Percentiles rank a stretch among this genome's conserved stretches.
Evolutionary conservation across 1,284 basidiomycete genomes (phyloP).

Genomic region (Leccinum pachyderme): DNA sequence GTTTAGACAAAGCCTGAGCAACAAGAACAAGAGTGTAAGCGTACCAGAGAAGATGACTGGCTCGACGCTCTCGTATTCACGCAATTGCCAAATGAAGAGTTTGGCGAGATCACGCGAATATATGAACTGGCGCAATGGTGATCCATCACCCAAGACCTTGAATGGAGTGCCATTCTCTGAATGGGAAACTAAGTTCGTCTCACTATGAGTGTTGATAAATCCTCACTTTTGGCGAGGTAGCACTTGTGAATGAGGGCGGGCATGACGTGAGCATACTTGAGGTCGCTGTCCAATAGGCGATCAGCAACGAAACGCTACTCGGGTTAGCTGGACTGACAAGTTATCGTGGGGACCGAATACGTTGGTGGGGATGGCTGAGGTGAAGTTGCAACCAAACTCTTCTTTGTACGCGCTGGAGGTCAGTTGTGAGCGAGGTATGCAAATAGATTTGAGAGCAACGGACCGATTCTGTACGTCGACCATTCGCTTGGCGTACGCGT

Average conservation of each 20-base stretch:
- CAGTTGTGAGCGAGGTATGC: background rate
- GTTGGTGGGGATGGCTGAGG: slow-evolving; percentile 90
- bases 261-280: slow-evolving; percentile 89
- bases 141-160: slow-evolving; percentile 80
- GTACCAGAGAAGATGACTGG: slow-evolving; percentile 84
- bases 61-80: slow-evolving; percentile 85
- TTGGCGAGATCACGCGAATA: slow-evolving; percentile 92
- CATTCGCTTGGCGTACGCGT: slow-evolving; percentile 90
- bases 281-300: slow-evolving; percentile 50
- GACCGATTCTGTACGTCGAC: slow-evolving; percentile 92
- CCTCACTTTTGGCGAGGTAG: slow-evolving; percentile 79
- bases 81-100: slow-evolving; percentile 88
- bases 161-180: slow-evolving; percentile 81
- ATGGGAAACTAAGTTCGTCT: background rate
- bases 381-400: slow-evolving; percentile 87
- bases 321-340: slow-evolving; percentile 46
- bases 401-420: slow-evolving; percentile 79
- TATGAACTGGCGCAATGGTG: slow-evolving; percentile 89
- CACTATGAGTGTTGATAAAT: background rate
- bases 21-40: slow-evolving; percentile 8
- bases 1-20: background rate
- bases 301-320: slow-evolving; percentile 5
- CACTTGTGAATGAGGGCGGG: slow-evolving; percentile 89
- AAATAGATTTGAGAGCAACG: slow-evolving; percentile 23
- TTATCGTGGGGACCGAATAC: slow-evolving; percentile 86